Conservation (phyloP, 306 rosid genomes). For the Datisca glomerata region DNA sequence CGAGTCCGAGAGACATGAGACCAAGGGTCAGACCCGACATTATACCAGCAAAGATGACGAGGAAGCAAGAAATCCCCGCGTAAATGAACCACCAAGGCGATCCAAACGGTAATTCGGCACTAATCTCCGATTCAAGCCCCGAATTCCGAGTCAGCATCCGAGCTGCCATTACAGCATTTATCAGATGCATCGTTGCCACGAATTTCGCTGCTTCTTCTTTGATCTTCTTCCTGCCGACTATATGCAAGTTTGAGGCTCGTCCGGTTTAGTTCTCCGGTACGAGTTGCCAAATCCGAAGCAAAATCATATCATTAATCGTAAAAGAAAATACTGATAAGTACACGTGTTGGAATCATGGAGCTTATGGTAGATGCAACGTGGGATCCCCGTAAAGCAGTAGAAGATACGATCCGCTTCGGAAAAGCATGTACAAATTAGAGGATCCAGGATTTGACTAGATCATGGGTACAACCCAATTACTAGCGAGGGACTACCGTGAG, state of each 20-base stretch:
- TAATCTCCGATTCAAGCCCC: constrained; percentile 9
- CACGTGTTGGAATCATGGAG: neutral
- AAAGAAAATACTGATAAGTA: neutral
- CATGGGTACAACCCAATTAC: no score
- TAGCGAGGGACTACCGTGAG: no score
- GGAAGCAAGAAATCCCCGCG: constrained; percentile 44
- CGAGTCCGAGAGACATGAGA: constrained; percentile 58
- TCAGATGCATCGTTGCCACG: constrained; percentile 18
- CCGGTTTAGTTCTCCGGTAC: no score
- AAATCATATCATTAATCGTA: neutral
- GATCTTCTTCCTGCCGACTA: neutral
- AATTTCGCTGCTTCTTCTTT: constrained; percentile 1
- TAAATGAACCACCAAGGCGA: constrained; percentile 57
- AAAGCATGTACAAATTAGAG: no score
- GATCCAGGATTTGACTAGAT: no score
- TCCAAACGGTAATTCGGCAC: constrained; percentile 41
- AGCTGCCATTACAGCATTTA: constrained; percentile 31
- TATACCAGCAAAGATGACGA: constrained; percentile 77
- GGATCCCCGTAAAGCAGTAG: no score
- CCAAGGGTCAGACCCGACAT: constrained; percentile 95
- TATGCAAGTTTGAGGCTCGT: neutral
- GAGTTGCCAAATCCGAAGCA: no score
- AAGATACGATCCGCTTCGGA: no score
- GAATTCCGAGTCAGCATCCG: constrained; percentile 39
- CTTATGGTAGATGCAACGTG: neutral